A percentile compares a stretch with the other conserved stretches of the same genome.
phyloP scores from a whole-genome alignment of 129 eudicot genomes.

The Chrysanthemum seticuspe region DNA sequence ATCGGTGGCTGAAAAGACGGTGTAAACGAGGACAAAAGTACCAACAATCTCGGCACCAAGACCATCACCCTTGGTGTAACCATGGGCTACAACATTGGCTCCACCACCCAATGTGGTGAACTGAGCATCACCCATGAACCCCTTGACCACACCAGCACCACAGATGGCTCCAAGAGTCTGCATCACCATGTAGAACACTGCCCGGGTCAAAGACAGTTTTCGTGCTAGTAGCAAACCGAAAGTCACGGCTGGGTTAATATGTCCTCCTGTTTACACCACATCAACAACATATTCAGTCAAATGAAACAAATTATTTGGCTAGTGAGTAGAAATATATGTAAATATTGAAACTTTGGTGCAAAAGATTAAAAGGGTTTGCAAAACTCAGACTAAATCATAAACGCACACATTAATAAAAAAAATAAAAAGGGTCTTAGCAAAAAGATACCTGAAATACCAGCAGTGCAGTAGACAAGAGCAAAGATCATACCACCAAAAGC shows the following conservation, averaged over 20 bases:
- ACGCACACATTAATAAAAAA: no score
- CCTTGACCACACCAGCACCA: conserved; percentile 94
- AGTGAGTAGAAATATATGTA: neutral
- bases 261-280: conserved; percentile 68
- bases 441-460: conserved; percentile 77
- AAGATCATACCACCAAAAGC: conserved; percentile 99
- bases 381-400: neutral
- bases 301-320: neutral
- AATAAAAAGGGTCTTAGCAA: no score
- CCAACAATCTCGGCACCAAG: conserved; percentile 76
- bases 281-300: neutral
- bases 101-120: conserved; percentile 59
- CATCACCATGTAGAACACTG: conserved; percentile 83
- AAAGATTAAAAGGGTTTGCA: neutral
- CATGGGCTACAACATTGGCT: conserved; percentile 59
- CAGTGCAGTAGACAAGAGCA: conserved; percentile 94
- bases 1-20: conserved; percentile 73
- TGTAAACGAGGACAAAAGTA: conserved; percentile 66
- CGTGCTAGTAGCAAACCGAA: conserved; percentile 84
- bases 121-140: conserved; percentile 51
- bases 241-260: conserved; percentile 91
- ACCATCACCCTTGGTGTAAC: conserved; percentile 66
- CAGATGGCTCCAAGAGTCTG: conserved; percentile 89
- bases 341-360: neutral
- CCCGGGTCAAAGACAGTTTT: conserved; percentile 75